A percentile compares a stretch with the other conserved stretches of the same genome.
Conservation (phyloP, 83 land plant species). For the Diphasiastrum complanatum region DNA sequence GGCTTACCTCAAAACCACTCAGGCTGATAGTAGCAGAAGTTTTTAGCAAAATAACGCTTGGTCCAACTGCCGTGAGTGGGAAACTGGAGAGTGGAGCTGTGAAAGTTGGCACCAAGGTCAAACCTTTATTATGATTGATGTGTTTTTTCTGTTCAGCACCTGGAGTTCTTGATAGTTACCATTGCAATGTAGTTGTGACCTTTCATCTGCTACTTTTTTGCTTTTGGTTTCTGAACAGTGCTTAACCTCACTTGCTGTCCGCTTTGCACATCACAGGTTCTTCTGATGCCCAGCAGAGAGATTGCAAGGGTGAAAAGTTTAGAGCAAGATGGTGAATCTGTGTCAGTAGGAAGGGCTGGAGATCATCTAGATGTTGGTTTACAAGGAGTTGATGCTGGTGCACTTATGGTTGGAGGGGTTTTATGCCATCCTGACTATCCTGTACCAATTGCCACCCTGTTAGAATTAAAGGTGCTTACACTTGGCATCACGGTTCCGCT, state of each 20-base stretch:
- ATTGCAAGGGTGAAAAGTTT: slow-evolving; percentile 55
- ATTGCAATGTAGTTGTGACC: neutral
- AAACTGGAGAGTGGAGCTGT: slow-evolving; percentile 90
- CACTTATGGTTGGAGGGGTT: slow-evolving; percentile 66
- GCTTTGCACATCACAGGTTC: slow-evolving; percentile 44
- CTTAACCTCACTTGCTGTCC: neutral
- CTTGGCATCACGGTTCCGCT: slow-evolving; percentile 58
- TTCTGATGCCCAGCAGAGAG: slow-evolving; percentile 72
- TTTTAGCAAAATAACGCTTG: slow-evolving; percentile 50
- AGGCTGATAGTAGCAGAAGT: slow-evolving; percentile 82
- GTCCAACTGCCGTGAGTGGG: slow-evolving; percentile 76
- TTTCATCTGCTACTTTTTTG: neutral
- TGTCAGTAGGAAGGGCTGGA: slow-evolving; percentile 64
- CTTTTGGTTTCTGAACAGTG: neutral
- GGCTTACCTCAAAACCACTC: slow-evolving; percentile 68
- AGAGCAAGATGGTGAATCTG: slow-evolving; percentile 51
- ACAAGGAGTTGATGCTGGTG: slow-evolving; percentile 55
- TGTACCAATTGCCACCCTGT: slow-evolving; percentile 46
- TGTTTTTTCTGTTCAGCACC: neutral
- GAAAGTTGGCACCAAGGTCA: slow-evolving; percentile 74
- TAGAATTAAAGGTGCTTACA: slow-evolving; percentile 69
- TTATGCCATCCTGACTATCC: slow-evolving; percentile 92
- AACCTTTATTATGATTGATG: neutral
- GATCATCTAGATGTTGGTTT: slow-evolving; percentile 65
- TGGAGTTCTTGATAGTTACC: neutral